These are phyloP conservation scores for Ceratorhiza oryzae-sativae DNA, from an alignment of 1,284 basidiomycete genomes.

Conservation along the genomic window DNA sequence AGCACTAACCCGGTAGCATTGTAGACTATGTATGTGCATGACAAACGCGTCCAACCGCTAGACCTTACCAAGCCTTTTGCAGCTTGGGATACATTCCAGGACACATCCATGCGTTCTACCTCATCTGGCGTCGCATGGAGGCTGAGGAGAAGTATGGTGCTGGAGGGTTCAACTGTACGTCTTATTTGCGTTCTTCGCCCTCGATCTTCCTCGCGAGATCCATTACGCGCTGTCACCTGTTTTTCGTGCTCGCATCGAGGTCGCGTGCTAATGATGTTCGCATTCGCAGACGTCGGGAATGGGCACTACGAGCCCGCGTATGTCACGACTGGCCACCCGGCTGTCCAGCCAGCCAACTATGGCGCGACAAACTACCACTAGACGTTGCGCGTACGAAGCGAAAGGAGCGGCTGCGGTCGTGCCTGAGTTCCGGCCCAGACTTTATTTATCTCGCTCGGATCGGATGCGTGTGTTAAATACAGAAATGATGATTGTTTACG, in stretches of 20 bases:
- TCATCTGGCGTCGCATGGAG: slow-evolving; percentile 78
- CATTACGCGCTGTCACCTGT: background rate
- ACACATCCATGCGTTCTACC: slow-evolving; percentile 60
- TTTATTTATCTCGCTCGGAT: background rate
- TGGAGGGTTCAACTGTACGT: slow-evolving; percentile 69
- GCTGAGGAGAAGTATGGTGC: slow-evolving; percentile 77
- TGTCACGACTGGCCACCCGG: slow-evolving; percentile 24
- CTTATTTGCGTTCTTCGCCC: background rate
- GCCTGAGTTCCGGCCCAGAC: background rate
- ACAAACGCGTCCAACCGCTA: background rate
- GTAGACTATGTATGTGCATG: slow-evolving; percentile 35
- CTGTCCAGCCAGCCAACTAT: slow-evolving; percentile 13
- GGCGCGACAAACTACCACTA: slow-evolving; percentile 27
- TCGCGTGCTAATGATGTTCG: slow-evolving; percentile 8
- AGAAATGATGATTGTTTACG: background rate
- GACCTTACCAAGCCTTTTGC: background rate
- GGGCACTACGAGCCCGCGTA: slow-evolving; percentile 61
- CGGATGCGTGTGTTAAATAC: background rate
- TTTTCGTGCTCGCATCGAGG: background rate
- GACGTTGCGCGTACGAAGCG: background rate
- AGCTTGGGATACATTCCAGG: slow-evolving; percentile 50
- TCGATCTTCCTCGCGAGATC: background rate
- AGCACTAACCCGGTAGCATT: background rate
- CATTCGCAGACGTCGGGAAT: slow-evolving; percentile 60
- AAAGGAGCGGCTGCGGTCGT: background rate